These are phyloP conservation scores for Yamadazyma dendronema DNA, from an alignment of 1,139 yeast species.

Conservation along the genomic window DNA sequence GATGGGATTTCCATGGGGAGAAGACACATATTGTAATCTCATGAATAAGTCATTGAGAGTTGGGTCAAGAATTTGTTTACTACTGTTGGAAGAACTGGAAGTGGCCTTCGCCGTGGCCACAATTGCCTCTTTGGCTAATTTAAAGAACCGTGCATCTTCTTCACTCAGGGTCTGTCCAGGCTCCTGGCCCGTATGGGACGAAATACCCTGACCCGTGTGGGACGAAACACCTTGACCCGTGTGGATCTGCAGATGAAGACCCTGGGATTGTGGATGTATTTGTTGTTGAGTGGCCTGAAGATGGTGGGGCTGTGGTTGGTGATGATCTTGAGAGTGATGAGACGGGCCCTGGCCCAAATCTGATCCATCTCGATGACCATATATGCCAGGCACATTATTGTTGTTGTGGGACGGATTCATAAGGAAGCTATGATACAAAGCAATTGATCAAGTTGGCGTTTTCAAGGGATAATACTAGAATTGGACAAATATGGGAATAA, in stretches of 20 bases:
- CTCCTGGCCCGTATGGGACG: neutral
- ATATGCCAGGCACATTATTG: neutral
- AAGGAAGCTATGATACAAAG: too few species aligned
- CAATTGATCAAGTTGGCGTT: too few species aligned
- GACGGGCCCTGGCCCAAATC: neutral
- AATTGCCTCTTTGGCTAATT: conserved; percentile 45
- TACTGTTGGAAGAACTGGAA: conserved; percentile 8
- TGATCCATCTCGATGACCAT: neutral
- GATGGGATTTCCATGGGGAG: conserved; percentile 55
- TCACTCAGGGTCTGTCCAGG: conserved; percentile 21
- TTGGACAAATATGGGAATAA: too few species aligned
- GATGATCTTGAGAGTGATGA: neutral
- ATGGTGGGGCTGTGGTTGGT: neutral
- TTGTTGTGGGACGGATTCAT: neutral
- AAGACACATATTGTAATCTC: conserved; percentile 51
- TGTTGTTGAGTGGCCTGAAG: neutral
- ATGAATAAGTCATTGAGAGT: conserved; percentile 51
- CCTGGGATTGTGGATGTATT: neutral
- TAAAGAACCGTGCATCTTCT: conserved; percentile 42
- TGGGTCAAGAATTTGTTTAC: conserved; percentile 42
- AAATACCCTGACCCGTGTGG: too few species aligned
- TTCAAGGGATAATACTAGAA: too few species aligned
- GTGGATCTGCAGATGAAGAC: too few species aligned
- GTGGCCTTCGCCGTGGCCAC: conserved; percentile 42
- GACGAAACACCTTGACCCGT: too few species aligned